Evolutionary conservation across 345 rosid species (phyloP), one percentile per base, ranked within the genome.

Genomic region (Turritis glabra): DNA sequence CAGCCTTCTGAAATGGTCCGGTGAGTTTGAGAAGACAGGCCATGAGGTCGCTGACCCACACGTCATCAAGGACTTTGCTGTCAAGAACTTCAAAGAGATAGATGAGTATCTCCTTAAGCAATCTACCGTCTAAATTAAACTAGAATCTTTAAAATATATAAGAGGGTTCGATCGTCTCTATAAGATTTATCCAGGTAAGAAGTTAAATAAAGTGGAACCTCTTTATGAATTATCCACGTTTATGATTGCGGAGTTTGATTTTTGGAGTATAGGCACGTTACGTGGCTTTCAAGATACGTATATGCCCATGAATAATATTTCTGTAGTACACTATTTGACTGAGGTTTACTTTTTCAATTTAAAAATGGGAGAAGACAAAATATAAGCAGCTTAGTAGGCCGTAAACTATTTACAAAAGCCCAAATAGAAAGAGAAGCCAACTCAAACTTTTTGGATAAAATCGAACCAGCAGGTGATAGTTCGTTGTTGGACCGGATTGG

Each of bases 1-100:
- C n/a, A 80, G 90, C 86, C 61, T 84, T 84, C 80, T 81, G 79
- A 87, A 87, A 69, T 94, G 98, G 98, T 82, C 81, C 0, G 88
- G 89, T 47, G 87, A 84, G 75, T 94, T 79, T 61, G 91, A 88
- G 77, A 91, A 88, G 83, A 82, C 86, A n/a, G 85, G 77, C 27
- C 88, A 87, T 15, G 96, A 88, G 56, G 72, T 88, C 69, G 85
- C 85, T 0, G 96, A 88, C 10, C 97, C 98, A 2, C 82, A 82
- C 69, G 60, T 77, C 46, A 84, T 93, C 51, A 88, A 83, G 85
- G 98, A 94, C 29, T 94, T 94, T 50, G 96, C 81, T 1, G 79
- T 84, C 22, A 82, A 81, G 84, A 90, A 93, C 85, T 88, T 93
- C 81, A 38, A 55, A 52, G 98, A 90, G 82, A 84, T 90, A 11